Percentiles rank a stretch among this genome's conserved stretches.
phyloP scores from a whole-genome alignment of 371 early-diverging fungal genomes.

The Synchytrium microbalum region DNA sequence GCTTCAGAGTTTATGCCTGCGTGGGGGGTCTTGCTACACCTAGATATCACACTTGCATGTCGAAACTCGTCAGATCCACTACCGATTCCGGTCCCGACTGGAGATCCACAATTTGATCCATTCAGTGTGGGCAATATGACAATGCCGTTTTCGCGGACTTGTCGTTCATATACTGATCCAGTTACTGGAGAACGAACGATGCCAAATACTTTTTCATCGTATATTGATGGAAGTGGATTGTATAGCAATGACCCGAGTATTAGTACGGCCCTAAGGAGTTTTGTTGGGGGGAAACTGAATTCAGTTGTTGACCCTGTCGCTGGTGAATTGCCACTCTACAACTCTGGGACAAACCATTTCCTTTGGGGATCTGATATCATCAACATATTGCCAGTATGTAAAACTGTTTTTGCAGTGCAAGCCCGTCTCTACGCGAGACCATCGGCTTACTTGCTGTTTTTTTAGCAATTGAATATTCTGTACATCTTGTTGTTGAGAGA shows the following conservation, averaged over 20 bases:
- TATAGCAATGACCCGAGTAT: conserved; percentile 5
- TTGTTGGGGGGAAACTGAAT: conserved; percentile 1
- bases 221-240: conserved; percentile 8
- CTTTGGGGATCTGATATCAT: background rate
- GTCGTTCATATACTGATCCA: background rate
- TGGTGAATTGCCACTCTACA: conserved; percentile 2
- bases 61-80: conserved; percentile 4
- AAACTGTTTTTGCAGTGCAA: background rate
- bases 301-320: conserved; percentile 8
- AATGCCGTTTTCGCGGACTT: conserved; percentile 6
- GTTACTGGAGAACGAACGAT: conserved; percentile 1
- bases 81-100: conserved; percentile 12
- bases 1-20: conserved; percentile 6
- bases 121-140: background rate
- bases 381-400: background rate
- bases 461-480: conserved; percentile 5
- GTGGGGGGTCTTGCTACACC: conserved; percentile 9
- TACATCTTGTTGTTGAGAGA: conserved; percentile 12
- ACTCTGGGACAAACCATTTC: background rate
- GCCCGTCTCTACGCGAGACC: background rate
- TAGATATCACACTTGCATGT: conserved; percentile 3
- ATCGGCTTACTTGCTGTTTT: background rate
- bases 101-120: conserved; percentile 15
- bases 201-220: conserved; percentile 9
- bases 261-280: background rate